phyloP scores from a whole-genome alignment of 192 early-diverging fungal species.

The Backusella tarrabulga region DNA sequence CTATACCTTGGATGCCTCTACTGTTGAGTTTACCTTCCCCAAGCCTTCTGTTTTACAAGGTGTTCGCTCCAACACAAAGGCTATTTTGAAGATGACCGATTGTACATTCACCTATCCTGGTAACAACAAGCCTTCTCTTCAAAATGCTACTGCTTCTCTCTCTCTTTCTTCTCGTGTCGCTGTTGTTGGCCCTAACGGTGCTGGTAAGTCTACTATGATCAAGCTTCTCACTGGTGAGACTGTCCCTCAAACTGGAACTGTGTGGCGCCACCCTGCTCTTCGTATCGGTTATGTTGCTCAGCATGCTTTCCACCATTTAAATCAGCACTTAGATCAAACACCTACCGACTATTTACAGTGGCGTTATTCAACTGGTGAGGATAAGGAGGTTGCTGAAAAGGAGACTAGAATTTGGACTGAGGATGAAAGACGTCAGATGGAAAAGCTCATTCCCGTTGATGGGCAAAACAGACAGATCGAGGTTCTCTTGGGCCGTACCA shows the following conservation, averaged over 20 bases:
- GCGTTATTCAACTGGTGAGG: slow-evolving; percentile 79
- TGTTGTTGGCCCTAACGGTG: slow-evolving; percentile 81
- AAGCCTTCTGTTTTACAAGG: slow-evolving; percentile 76
- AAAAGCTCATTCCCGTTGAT: slow-evolving; percentile 49
- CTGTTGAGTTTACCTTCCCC: slow-evolving; percentile 71
- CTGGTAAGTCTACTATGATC: slow-evolving; percentile 85
- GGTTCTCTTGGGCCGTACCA: slow-evolving; percentile 64
- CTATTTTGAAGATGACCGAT: slow-evolving; percentile 72
- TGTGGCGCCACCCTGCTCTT: slow-evolving; percentile 81
- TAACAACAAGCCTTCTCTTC: slow-evolving; percentile 54
- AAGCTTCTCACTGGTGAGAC: slow-evolving; percentile 79
- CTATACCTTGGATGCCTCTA: slow-evolving; percentile 69
- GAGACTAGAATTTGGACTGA: slow-evolving; percentile 61
- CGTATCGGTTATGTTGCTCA: slow-evolving; percentile 87
- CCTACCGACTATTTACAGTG: slow-evolving; percentile 84
- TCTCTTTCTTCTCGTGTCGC: slow-evolving; percentile 81
- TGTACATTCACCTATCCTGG: slow-evolving; percentile 81
- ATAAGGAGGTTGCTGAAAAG: slow-evolving; percentile 74
- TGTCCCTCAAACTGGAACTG: slow-evolving; percentile 62
- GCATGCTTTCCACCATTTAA: slow-evolving; percentile 86
- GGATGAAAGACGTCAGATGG: slow-evolving; percentile 69
- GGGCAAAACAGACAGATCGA: slow-evolving; percentile 64
- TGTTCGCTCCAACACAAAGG: slow-evolving; percentile 78
- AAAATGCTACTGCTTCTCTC: slow-evolving; percentile 61
- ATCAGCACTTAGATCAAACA: slow-evolving; percentile 80